Evolutionary conservation across 139 green algal species (phyloP), one percentile per base, ranked within the genome.

Genomic region (Closterium sp.): DNA sequence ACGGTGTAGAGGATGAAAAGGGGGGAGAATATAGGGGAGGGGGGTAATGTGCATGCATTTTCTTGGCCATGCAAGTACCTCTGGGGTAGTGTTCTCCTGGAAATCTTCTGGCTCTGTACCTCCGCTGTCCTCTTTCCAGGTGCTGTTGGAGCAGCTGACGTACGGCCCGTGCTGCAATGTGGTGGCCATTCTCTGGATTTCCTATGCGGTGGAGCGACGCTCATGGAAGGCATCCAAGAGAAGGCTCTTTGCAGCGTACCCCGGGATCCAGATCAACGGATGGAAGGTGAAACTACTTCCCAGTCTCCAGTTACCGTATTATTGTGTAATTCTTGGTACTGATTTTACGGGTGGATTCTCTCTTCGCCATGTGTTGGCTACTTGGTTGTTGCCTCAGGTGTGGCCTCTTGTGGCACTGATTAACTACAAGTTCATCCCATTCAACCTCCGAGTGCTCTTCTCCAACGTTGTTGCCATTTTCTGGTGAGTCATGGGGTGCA

Each of bases 401-500:
- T 97, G 96, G 96, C 96, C 95, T 0, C 12, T 96, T 30, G 96
- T 94, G 4, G 90, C 93, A 0, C 84, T 97, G n/a, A 95, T 97
- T 94, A 97, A 97, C 93, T 97, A 97, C 88, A 89, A 90, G 30
- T 97, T 95, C 84, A 91, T 97, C 12, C 96, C 96, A 23, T 90
- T 97, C 12, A 91, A 97, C 89, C 95, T 97, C 34, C 91, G 96
- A 16, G 96, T 97, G 33, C 95, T 97, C 2, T 97, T 97, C 88
- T 91, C 95, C 91, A 97, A 97, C 87, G 32, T 88, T 89, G 84
- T 91, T n/a, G 89, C 81, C 16, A 34, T 91, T 33, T 91, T 89
- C 69, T 91, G 89, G 89, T 91, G 33, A 76, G 88, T 76, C 55
- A 7, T 76, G 0, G 0, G 25, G 4, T 2, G 23, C 12, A 19